Evolutionary conservation across 139 green algal species (phyloP).

Genomic region (Coccomyxa sp.): DNA sequence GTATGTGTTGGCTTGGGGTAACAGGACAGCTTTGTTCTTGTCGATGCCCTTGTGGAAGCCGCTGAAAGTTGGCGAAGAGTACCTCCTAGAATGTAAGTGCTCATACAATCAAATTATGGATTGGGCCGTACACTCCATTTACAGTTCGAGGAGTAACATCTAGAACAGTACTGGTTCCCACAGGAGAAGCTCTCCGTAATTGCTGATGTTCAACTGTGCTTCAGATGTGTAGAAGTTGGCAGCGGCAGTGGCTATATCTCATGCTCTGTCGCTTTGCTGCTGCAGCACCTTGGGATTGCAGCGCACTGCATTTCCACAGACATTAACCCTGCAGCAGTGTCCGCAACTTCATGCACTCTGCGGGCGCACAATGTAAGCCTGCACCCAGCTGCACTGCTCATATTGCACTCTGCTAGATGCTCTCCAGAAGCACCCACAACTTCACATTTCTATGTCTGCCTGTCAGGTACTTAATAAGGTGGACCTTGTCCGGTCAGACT

Average conservation of each 20-base stretch:
- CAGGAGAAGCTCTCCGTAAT: neutral
- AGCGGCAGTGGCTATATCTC: constrained; percentile 82
- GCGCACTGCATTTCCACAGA: constrained; percentile 46
- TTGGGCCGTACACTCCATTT: no score
- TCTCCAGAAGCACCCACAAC: neutral
- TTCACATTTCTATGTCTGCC: neutral
- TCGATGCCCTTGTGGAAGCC: constrained; percentile 44
- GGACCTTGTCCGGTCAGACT: neutral
- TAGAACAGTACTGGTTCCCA: neutral
- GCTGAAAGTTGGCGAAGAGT: neutral
- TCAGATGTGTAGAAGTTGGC: constrained; percentile 73
- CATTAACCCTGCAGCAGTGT: constrained; percentile 53
- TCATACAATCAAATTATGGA: neutral
- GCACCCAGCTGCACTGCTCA: neutral
- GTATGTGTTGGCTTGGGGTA: neutral
- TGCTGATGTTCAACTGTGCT: neutral
- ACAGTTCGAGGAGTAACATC: neutral
- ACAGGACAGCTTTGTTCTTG: constrained; percentile 77
- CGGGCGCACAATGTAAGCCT: constrained; percentile 35
- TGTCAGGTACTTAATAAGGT: neutral
- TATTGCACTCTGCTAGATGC: neutral
- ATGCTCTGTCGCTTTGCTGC: constrained; percentile 63
- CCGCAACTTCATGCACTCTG: constrained; percentile 45
- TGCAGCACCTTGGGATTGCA: constrained; percentile 13
- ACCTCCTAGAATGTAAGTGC: constrained; percentile 9